These are phyloP conservation scores for Suillus decipiens DNA, from an alignment of 768 basidiomycete genomes.

Conservation along the genomic window DNA sequence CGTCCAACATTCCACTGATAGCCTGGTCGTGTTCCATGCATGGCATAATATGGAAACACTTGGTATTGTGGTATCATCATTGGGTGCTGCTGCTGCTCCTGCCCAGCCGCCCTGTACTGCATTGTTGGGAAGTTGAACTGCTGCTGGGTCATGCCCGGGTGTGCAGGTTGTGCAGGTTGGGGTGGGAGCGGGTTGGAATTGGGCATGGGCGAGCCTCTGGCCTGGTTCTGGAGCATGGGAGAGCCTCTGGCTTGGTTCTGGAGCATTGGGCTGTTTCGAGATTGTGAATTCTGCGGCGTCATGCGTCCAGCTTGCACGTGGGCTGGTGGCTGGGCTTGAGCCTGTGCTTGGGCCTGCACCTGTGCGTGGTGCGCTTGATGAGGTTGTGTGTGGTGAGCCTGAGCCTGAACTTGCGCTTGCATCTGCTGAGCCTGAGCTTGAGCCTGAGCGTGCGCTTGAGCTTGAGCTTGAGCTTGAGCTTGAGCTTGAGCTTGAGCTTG, in stretches of 20 bases:
- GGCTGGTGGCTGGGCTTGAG: slow-evolving; percentile 20
- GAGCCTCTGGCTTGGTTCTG: slow-evolving; percentile 34
- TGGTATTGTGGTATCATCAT: slow-evolving; percentile 31
- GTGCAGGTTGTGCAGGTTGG: slow-evolving; percentile 27
- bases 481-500: slow-evolving; percentile 9
- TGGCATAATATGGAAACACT: slow-evolving; percentile 30
- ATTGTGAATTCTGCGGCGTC: slow-evolving; percentile 29
- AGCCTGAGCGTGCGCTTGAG: slow-evolving; percentile 20
- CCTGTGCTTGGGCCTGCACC: slow-evolving; percentile 17
- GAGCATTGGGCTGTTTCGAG: slow-evolving; percentile 40
- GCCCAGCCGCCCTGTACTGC: slow-evolving; percentile 37
- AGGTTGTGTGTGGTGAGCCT: slow-evolving; percentile 16
- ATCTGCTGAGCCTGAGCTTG: slow-evolving; percentile 11
- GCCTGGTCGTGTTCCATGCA: slow-evolving; percentile 20
- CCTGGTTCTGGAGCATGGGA: slow-evolving; percentile 26
- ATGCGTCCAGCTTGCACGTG: slow-evolving; percentile 15
- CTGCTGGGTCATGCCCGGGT: slow-evolving; percentile 30
- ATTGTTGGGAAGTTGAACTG: slow-evolving; percentile 34
- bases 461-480: slow-evolving; percentile 11
- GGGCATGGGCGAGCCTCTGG: slow-evolving; percentile 20
- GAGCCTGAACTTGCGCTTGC: not conserved
- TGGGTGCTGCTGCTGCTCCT: slow-evolving; percentile 33
- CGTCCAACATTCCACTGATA: slow-evolving; percentile 31
- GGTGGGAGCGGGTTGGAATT: slow-evolving; percentile 24
- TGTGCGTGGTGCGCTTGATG: slow-evolving; percentile 27